Conservation (phyloP, 805 yeast genomes). For the Blastobotrys attinorum region DNA sequence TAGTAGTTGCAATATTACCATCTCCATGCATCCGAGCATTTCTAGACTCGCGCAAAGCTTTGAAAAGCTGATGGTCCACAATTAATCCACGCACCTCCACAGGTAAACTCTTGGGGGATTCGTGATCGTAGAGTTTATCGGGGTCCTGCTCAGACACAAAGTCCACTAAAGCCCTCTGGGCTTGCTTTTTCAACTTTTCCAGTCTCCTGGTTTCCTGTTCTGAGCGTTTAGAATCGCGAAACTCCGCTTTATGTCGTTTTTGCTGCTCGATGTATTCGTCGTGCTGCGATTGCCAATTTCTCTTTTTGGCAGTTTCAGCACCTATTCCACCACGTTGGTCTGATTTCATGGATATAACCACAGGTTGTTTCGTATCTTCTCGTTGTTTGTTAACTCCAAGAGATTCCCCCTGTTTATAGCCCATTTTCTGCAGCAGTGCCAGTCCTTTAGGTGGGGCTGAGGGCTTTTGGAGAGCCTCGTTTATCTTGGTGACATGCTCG, state of each 20-base stretch:
- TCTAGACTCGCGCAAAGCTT: too few species aligned
- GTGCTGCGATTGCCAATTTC: slow-evolving; percentile 7
- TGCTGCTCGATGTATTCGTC: slow-evolving; percentile 5
- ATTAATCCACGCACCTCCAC: slow-evolving; percentile 9
- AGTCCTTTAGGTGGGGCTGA: slow-evolving; percentile 18
- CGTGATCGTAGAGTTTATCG: slow-evolving; percentile 5
- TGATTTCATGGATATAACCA: too few species aligned
- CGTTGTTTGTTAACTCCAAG: too few species aligned
- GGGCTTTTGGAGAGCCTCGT: not conserved
- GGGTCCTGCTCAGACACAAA: slow-evolving; percentile 9
- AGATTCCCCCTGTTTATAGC: slow-evolving; percentile 39
- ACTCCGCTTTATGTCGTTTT: slow-evolving; percentile 6
- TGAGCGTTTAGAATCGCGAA: not conserved
- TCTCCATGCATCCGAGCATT: not conserved
- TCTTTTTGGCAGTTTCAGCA: slow-evolving; percentile 6
- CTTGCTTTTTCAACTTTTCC: not conserved
- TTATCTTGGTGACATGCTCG: not conserved
- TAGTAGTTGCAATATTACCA: not conserved
- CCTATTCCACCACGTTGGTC: slow-evolving; percentile 14
- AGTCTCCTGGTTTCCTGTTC: slow-evolving; percentile 1
- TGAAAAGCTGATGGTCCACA: too few species aligned
- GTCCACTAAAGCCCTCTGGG: slow-evolving; percentile 8
- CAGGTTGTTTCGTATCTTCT: too few species aligned
- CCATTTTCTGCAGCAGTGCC: slow-evolving; percentile 52
- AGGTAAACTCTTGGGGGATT: slow-evolving; percentile 16